Conservation (phyloP, 257 asterid species). For the Solanum pennellii region DNA sequence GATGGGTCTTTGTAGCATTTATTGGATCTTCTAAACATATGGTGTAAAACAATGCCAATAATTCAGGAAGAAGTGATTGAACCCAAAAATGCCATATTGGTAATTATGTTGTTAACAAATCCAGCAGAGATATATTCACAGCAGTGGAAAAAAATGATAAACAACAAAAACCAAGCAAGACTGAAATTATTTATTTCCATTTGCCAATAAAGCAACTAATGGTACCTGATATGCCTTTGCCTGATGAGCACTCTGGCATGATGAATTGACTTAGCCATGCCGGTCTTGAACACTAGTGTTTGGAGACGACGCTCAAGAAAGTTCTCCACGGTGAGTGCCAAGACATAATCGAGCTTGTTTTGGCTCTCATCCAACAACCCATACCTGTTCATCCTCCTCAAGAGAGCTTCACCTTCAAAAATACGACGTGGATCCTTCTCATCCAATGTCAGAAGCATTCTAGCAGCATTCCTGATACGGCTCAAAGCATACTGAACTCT, state of each 20-base stretch:
- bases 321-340: background rate
- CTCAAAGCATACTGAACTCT: constrained; percentile 6
- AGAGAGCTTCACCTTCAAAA: constrained; percentile 7
- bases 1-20: background rate
- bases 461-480: constrained; percentile 3
- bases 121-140: background rate
- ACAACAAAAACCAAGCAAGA: background rate
- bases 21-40: background rate
- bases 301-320: background rate
- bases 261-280: background rate
- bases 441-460: background rate
- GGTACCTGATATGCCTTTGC: background rate
- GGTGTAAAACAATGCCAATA: background rate
- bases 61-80: background rate
- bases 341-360: background rate
- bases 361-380: background rate
- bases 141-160: background rate
- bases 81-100: background rate
- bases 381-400: constrained; percentile 3
- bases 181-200: background rate
- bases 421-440: constrained; percentile 1
- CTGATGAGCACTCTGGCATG: background rate
- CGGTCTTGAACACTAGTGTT: background rate
- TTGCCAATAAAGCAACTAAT: background rate
- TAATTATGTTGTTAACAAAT: background rate